phyloP scores from a whole-genome alignment of 1,284 basidiomycete genomes.

The Trichosporon sp. region DNA sequence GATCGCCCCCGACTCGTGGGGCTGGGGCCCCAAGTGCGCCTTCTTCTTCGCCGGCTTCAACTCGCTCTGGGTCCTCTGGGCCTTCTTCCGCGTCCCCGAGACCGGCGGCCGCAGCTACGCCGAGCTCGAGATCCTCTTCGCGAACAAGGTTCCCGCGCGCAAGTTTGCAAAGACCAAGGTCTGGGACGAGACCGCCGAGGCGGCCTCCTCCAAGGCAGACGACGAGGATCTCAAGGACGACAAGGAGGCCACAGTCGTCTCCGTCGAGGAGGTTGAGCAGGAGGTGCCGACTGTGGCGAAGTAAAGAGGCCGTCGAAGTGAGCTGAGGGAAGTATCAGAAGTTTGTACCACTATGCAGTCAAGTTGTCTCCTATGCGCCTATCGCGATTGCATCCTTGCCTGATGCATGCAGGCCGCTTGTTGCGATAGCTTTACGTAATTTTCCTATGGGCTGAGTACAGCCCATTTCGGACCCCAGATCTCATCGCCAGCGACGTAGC shows the following conservation, averaged over 20 bases:
- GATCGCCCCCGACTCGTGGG: slow-evolving; percentile 29
- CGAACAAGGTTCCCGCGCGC: slow-evolving; percentile 37
- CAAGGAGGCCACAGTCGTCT: background rate
- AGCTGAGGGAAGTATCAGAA: no score
- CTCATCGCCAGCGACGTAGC: background rate
- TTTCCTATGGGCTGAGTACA: background rate
- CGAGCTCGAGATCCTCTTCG: slow-evolving; percentile 42
- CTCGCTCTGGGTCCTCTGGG: slow-evolving; percentile 5
- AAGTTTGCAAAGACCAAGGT: slow-evolving; percentile 19
- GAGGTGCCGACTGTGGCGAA: no score
- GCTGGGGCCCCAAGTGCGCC: slow-evolving; percentile 13
- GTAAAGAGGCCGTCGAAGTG: no score
- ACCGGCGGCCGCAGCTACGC: slow-evolving; percentile 27
- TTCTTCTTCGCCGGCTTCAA: slow-evolving; percentile 16
- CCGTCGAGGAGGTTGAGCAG: no score
- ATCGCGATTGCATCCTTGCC: no score
- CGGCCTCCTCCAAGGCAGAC: background rate
- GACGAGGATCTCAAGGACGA: background rate
- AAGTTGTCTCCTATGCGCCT: no score
- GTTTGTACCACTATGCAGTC: no score
- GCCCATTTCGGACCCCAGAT: background rate
- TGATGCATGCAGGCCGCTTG: background rate
- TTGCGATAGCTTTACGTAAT: background rate
- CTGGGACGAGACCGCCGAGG: background rate
- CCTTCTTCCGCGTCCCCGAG: slow-evolving; percentile 25